Conservation (phyloP, 2,329 filamentous ascomycete genomes). For the Paracamarosporium sp. region DNA sequence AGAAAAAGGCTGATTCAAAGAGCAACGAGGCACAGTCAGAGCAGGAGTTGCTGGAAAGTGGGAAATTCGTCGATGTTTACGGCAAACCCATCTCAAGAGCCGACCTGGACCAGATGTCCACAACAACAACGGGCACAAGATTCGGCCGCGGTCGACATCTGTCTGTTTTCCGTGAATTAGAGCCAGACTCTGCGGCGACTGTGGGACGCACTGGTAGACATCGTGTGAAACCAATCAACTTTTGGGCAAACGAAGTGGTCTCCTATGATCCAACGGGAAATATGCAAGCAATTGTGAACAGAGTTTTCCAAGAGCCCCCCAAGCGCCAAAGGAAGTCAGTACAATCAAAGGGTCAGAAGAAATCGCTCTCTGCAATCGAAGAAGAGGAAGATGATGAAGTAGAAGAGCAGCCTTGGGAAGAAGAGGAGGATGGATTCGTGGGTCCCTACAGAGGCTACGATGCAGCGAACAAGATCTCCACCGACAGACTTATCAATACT, state of each 20-base stretch:
- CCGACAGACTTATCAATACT: conserved; percentile 58
- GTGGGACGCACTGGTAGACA: conserved; percentile 73
- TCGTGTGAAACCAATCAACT: conserved; percentile 79
- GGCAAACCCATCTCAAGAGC: conserved; percentile 41
- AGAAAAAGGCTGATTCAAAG: conserved; percentile 29
- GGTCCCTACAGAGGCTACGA: conserved; percentile 72
- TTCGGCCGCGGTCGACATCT: conserved; percentile 43
- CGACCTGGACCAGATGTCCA: conserved; percentile 43
- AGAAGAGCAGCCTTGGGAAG: conserved; percentile 76
- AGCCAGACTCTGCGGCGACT: conserved; percentile 33
- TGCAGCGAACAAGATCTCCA: conserved; percentile 61
- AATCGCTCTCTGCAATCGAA: conserved; percentile 44
- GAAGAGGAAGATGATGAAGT: conserved; percentile 63
- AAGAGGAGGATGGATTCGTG: conserved; percentile 67
- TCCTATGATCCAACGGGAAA: conserved; percentile 72
- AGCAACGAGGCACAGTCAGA: conserved; percentile 13
- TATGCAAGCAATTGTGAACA: conserved; percentile 79
- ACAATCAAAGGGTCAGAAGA: conserved; percentile 36
- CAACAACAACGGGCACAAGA: conserved; percentile 36
- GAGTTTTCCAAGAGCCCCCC: conserved; percentile 63
- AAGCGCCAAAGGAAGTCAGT: conserved; percentile 41
- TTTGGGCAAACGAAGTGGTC: conserved; percentile 84
- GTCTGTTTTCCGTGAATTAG: conserved; percentile 43
- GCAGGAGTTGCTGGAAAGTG: conserved; percentile 24
- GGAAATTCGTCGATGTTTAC: conserved; percentile 38